A percentile compares a stretch with the other conserved stretches of the same genome.
phyloP scores from a whole-genome alignment of 208 protist genomes.

The Leishmania tropica region DNA sequence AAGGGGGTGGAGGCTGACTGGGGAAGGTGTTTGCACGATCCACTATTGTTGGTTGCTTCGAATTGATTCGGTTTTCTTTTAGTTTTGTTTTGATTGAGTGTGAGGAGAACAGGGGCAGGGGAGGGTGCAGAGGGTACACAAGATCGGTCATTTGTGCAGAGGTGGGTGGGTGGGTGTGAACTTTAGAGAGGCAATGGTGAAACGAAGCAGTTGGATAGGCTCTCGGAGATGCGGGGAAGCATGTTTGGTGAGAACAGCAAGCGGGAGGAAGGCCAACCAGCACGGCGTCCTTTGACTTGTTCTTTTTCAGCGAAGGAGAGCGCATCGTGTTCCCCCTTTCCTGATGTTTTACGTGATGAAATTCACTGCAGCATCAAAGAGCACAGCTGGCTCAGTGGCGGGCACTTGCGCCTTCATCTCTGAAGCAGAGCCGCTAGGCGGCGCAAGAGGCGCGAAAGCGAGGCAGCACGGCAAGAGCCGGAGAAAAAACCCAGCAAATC shows the following conservation, averaged over 20 bases:
- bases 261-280: neutral
- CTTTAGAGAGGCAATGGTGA: neutral
- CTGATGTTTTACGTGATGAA: neutral
- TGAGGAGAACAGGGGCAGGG: neutral
- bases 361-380: neutral
- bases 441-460: neutral
- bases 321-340: neutral
- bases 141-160: neutral
- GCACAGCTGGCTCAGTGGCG: neutral
- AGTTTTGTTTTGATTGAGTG: neutral
- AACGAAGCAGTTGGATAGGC: neutral
- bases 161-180: neutral
- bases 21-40: conserved; percentile 1
- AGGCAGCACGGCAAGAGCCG: neutral
- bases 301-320: neutral
- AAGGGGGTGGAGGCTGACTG: neutral
- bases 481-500: neutral
- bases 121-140: neutral
- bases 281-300: neutral
- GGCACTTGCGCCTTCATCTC: neutral
- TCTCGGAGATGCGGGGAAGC: neutral
- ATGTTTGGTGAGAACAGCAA: neutral
- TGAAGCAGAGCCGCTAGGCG: neutral
- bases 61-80: neutral
- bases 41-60: neutral